Base-by-base conservation (phyloP, 2,329 filamentous ascomycete species). In the Mariannaea sp. region DNA sequence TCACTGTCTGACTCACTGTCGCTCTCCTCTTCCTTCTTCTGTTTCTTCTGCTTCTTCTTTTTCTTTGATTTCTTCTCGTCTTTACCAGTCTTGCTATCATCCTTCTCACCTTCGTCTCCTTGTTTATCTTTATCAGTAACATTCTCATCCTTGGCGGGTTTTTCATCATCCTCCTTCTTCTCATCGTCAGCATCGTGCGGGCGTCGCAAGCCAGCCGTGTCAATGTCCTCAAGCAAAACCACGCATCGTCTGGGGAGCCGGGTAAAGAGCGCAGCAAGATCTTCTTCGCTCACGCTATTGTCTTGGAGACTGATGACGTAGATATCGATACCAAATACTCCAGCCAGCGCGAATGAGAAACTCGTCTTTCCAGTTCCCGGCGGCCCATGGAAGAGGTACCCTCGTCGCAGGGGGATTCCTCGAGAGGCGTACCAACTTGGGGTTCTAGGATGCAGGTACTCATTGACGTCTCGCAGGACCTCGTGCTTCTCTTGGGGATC, bases 381-480 rank as follows among this genome's bases (percentile, higher is more conserved):
- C 0, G 87, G 87, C 0, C 90, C 89, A 61, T 90, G 80, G 59
- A 93, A 90, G 0, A 93, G 78, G 63, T 92, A 93, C 0, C 90
- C 90, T 24, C 90, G 75, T 0, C 90, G 80, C 46, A 92, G 85
- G 0, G 89, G 89, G 24, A 93, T 90, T 0, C 89, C 89, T 2
- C 88, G 78, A 41, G 84, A 84, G 0, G 87, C 83, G 65, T 93
- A 93, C 87, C 88, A 93, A 8, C 79, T 77, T 1, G 84, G 82
- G 0, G 85, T 89, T 1, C 78, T 75, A 0, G 89, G 88, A 48
- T 90, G 83, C 0, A 94, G 76, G 58, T 90, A 93, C 62, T 92
- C 88, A 60, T 89, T 89, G 64, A 93, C 86, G 62, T 94, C 90
- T 20, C 75, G 75, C 8, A 92, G 72, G 3, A 93, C 77, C 26